Evolutionary conservation across 1,139 yeast species (phyloP), one percentile per base, ranked within the genome.

Genomic region (Geotrichum europaeum): DNA sequence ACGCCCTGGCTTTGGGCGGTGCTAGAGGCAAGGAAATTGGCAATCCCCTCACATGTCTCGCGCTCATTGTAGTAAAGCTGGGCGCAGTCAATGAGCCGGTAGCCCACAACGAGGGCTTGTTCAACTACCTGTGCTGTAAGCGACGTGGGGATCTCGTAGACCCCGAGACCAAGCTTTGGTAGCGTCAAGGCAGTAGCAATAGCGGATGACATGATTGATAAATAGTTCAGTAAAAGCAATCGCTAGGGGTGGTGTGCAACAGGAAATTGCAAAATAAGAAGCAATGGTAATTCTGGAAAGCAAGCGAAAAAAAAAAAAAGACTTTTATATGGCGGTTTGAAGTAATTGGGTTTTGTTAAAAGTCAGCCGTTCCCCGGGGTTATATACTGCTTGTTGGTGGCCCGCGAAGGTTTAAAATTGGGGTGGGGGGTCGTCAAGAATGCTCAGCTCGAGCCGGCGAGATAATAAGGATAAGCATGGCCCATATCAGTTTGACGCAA

Each of bases 1-100:
- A 65, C 65, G 9, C 40, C 40, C 40, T 34, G 40, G 15, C 15
- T 10, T 6, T 34, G 4, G 51, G 56, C 54, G 5, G 77, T 75
- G 63, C 72, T 67, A 24, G 76, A 78, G 58, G 75, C 70, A 57
- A 81, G 68, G 66, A 78, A 81, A 45, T 70, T 66, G 5, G 78
- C 73, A 50, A 84, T 80, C 2, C 87, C 81, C 63, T 75, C 69
- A 67, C 77, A 79, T 60, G 84, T 78, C 67, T 81, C 85, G 9
- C 66, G 67, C 69, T 86, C 88, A 69, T 85, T 86, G 18, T 77
- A 76, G 70, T 87, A 87, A 28, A 73, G 71, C 28, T 78, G 77
- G 1, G 90, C 90, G 6, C 85, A 77, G 68, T 86, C 91, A 57
- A 86, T 76, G 66, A 86, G 90, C 65, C 94, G 81, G 70, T 87